Percentiles rank a stretch among this genome's conserved stretches.
Conservation (phyloP, 2,329 filamentous ascomycete genomes). For the Verticillium isaacii region DNA sequence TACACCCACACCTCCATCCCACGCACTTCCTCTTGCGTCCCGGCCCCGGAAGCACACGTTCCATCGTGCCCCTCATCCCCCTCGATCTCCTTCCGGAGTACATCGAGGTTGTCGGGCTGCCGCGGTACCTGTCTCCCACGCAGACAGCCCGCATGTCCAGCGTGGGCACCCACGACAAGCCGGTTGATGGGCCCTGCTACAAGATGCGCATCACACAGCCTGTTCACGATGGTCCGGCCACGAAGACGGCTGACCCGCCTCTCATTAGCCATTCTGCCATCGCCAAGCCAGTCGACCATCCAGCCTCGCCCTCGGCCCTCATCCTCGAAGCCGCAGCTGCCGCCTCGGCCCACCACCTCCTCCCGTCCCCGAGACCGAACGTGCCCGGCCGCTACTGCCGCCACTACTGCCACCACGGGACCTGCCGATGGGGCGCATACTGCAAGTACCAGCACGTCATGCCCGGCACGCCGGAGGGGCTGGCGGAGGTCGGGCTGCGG, state of each 20-base stretch:
- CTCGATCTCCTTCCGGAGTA: slow-evolving; percentile 45
- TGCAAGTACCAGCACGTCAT: slow-evolving; percentile 44
- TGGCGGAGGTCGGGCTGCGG: slow-evolving; percentile 35
- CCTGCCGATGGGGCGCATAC: slow-evolving; percentile 36
- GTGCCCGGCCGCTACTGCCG: slow-evolving; percentile 26
- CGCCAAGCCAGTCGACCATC: neutral
- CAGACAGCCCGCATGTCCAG: slow-evolving; percentile 33
- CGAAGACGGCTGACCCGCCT: neutral
- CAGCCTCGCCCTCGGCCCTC: neutral
- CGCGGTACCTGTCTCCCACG: slow-evolving; percentile 32
- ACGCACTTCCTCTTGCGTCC: slow-evolving; percentile 34
- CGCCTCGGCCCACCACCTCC: neutral
- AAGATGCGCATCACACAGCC: slow-evolving; percentile 11
- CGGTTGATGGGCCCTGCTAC: slow-evolving; percentile 20
- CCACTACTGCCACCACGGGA: slow-evolving; percentile 43
- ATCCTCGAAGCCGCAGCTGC: neutral
- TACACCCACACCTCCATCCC: slow-evolving; percentile 12
- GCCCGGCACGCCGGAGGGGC: slow-evolving; percentile 35
- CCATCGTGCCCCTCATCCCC: slow-evolving; percentile 49
- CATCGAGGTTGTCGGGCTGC: slow-evolving; percentile 37
- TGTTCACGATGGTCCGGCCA: neutral
- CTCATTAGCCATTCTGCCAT: neutral
- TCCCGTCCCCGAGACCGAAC: neutral
- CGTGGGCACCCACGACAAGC: slow-evolving; percentile 24
- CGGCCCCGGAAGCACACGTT: slow-evolving; percentile 15